Evolutionary conservation across 2,329 filamentous ascomycete genomes (phyloP).

Genomic region (Aspergillus latus): DNA sequence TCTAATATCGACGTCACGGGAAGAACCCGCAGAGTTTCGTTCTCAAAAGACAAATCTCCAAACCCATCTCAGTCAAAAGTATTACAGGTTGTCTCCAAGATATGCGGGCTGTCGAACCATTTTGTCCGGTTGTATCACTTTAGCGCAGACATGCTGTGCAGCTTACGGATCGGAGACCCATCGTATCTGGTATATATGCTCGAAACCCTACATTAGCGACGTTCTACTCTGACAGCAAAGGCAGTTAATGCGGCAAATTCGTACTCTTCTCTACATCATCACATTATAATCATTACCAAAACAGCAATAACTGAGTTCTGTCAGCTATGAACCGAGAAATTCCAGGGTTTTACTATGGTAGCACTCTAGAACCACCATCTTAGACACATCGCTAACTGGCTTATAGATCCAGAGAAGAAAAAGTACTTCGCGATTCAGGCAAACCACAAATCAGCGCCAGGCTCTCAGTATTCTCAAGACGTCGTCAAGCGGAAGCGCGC

Average conservation of each 20-base stretch:
- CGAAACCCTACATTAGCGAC: slow-evolving; percentile 3
- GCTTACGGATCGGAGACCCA: slow-evolving; percentile 1
- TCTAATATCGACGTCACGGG: slow-evolving; percentile 11
- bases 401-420: slow-evolving; percentile 51
- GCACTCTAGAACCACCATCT: not conserved
- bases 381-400: slow-evolving; percentile 7
- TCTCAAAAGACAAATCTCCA: not conserved
- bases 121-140: not conserved
- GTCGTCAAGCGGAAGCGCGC: slow-evolving; percentile 58
- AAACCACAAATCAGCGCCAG: slow-evolving; percentile 51
- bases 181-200: not conserved
- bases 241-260: not conserved
- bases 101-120: not conserved
- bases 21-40: slow-evolving; percentile 9
- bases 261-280: not conserved
- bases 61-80: not conserved
- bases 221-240: not conserved
- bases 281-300: not conserved
- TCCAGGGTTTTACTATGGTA: slow-evolving; percentile 38
- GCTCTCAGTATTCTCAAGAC: slow-evolving; percentile 57
- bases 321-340: slow-evolving; percentile 32
- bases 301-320: not conserved
- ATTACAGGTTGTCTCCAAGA: not conserved
- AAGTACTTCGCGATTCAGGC: slow-evolving; percentile 68
- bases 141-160: slow-evolving; percentile 1